Evolutionary conservation across 1,284 basidiomycete genomes (phyloP), one percentile per base, ranked within the genome.

Genomic region (Heterobasidion parviporum): DNA sequence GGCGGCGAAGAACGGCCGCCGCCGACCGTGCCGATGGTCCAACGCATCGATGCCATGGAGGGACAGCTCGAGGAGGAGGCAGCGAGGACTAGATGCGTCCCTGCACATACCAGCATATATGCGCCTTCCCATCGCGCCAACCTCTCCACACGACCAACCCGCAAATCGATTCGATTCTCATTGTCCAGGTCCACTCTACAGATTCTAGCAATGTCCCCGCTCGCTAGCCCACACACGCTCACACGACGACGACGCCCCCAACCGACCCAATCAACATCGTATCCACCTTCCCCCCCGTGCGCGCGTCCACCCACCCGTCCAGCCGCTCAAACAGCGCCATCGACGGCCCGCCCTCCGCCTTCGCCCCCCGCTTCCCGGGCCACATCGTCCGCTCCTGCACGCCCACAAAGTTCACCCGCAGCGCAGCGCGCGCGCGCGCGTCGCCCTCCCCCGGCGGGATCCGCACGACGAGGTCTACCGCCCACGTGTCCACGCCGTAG

Each of bases 321-420:
- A 91, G 71, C 56, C 73, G 68, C 63, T 84, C 78, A 59, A 91
- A 89, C 54, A 90, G 60, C 57, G 66, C 62, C 85, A 91, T 86
- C 45, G 83, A 79, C 2, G 73, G 73, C 7, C 82, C 80, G 6
- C 76, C 81, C 51, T 76, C 66, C 41, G 69, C 74, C 63, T 74
- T 73, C 59, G 79, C 77, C 0, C 73, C 71, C 56, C 76, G 79
- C 71, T 90, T 90, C 3, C 72, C 88, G 1, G 89, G 88, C 87
- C 89, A 91, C 78, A 90, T 87, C 44, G 80, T 83, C 59, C 79
- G 80, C 73, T 90, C 88, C 63, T 84, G 79, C 50, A 91, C 74
- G 2, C 88, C 89, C 10, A 87, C 74, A 57, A 83, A 90, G 66
- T 88, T 81, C 48, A 91, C 71, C 52, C 68, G 65, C 34, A 88